A percentile compares a stretch with the other conserved stretches of the same genome.
Evolutionary conservation across 2,329 filamentous ascomycete genomes (phyloP).

Genomic region (Tolypocladium ovalisporum): DNA sequence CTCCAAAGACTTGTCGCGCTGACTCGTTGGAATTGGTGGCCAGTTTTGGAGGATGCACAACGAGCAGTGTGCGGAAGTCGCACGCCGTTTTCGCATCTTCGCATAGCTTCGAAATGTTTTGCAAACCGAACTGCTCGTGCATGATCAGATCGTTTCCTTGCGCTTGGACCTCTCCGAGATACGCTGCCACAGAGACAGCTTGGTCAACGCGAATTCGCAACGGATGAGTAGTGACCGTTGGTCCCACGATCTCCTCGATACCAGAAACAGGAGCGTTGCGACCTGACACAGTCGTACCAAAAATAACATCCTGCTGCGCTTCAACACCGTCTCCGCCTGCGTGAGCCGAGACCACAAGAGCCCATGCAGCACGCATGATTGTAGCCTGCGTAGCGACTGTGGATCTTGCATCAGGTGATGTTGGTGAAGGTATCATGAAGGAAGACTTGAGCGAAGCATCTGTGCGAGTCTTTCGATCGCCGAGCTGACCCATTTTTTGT

Average conservation of each 20-base stretch:
- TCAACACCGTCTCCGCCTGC: conserved; percentile 3
- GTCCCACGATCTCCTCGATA: conserved; percentile 44
- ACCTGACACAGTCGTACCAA: conserved; percentile 49
- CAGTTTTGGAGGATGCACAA: background rate
- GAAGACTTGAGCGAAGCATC: conserved; percentile 1
- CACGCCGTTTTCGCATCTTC: background rate
- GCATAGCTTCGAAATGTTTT: background rate
- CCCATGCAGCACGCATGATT: conserved; percentile 4
- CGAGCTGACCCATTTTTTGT: background rate
- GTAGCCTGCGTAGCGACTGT: background rate
- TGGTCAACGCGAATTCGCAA: conserved; percentile 23
- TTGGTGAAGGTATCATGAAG: background rate
- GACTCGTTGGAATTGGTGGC: background rate
- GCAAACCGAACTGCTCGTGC: background rate
- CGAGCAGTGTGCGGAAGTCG: conserved; percentile 1
- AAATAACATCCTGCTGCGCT: conserved; percentile 35
- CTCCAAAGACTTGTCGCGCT: background rate
- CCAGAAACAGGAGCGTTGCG: conserved; percentile 37
- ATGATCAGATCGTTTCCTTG: background rate
- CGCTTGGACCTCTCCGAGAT: background rate
- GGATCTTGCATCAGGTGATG: background rate
- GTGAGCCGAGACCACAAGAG: conserved; percentile 6
- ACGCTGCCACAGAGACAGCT: background rate
- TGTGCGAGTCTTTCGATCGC: background rate
- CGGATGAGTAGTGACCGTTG: conserved; percentile 50